Conservation (phyloP, 257 asterid genomes). For the Echites panduratus region DNA sequence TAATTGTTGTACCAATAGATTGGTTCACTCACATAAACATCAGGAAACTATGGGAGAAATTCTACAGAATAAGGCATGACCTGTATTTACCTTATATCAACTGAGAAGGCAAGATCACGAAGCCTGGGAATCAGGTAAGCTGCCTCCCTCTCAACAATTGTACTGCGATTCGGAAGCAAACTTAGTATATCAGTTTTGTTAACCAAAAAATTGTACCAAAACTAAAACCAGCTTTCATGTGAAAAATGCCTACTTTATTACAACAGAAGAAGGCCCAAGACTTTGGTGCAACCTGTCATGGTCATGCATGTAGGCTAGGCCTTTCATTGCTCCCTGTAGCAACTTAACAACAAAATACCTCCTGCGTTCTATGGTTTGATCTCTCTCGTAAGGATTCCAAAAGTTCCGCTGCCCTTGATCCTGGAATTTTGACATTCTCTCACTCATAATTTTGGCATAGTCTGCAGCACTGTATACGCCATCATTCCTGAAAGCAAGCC, state of each 20-base stretch:
- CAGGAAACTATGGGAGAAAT: not conserved
- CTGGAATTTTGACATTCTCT: constrained; percentile 48
- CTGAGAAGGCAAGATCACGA: constrained; percentile 95
- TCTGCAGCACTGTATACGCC: constrained; percentile 88
- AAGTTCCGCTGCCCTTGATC: constrained; percentile 42
- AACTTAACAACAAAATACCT: constrained; percentile 59
- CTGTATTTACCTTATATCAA: constrained; percentile 57
- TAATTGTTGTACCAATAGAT: not conserved
- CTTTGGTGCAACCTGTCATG: constrained; percentile 81
- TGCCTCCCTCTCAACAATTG: constrained; percentile 75
- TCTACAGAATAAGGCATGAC: not conserved
- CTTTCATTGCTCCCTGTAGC: constrained; percentile 66
- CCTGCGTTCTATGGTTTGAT: constrained; percentile 58
- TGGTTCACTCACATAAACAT: not conserved
- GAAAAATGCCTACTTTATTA: constrained; percentile 56
- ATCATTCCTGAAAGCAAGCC: constrained; percentile 92
- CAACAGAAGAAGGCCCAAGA: constrained; percentile 88
- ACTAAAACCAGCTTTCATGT: constrained; percentile 5
- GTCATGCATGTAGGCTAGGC: constrained; percentile 76
- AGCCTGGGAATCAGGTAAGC: constrained; percentile 78
- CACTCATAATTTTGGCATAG: constrained; percentile 68
- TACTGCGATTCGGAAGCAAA: constrained; percentile 44
- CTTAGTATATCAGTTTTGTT: constrained; percentile 7
- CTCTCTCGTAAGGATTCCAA: constrained; percentile 85
- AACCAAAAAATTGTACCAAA: constrained; percentile 1